Conservation (phyloP, 1,284 basidiomycete species). For the Agroathelia rolfsii region DNA sequence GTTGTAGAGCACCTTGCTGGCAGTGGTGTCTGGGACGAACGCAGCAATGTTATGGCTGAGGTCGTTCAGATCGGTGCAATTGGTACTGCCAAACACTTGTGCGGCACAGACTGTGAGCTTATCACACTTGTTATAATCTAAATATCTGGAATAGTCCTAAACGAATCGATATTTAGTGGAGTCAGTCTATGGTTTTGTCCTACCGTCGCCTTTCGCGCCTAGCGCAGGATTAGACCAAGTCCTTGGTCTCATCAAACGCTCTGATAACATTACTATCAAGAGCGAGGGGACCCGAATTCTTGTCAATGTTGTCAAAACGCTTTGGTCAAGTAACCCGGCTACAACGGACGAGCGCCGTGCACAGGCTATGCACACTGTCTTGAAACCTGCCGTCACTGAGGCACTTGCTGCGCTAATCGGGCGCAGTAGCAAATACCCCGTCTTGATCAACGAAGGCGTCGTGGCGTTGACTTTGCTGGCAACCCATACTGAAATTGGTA, state of each 20-base stretch:
- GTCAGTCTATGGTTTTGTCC: conserved; percentile 49
- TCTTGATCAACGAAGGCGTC: conserved; percentile 85
- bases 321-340: conserved; percentile 46
- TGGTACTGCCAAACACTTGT: conserved; percentile 83
- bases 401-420: conserved; percentile 67
- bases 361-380: conserved; percentile 46
- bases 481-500: conserved; percentile 56
- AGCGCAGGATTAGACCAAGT: conserved; percentile 55
- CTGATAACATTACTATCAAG: conserved; percentile 75
- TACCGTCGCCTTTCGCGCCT: conserved; percentile 26
- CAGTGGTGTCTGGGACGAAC: conserved; percentile 66
- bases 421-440: conserved; percentile 70
- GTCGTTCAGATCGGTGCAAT: conserved; percentile 84
- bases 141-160: too few species aligned
- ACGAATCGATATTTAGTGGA: too few species aligned
- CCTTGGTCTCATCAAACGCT: conserved; percentile 65
- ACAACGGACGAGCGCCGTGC: too few species aligned
- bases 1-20: conserved; percentile 52
- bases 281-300: conserved; percentile 86
- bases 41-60: conserved; percentile 66
- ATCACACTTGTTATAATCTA: conserved; percentile 6
- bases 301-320: conserved; percentile 70
- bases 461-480: conserved; percentile 75
- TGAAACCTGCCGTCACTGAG: conserved; percentile 42
- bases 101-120: conserved; percentile 59